Evolutionary conservation across 1,284 basidiomycete genomes (phyloP).

Genomic region (Tilletia setariae): DNA sequence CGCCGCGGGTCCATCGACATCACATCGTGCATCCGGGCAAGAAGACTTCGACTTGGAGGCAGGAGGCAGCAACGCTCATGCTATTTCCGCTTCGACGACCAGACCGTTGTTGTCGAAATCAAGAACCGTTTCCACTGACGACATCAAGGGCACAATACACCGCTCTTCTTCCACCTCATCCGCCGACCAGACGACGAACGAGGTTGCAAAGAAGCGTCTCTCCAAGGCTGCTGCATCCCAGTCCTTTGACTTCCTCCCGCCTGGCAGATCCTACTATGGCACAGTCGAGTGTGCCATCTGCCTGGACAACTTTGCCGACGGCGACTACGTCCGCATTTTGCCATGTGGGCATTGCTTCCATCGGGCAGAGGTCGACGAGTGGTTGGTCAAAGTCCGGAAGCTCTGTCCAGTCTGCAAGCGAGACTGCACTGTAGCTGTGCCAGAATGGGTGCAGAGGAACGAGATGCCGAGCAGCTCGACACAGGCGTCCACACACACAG

Average conservation of each 20-base stretch:
- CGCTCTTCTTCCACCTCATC: neutral
- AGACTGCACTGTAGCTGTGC: conserved; percentile 43
- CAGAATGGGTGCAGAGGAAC: conserved; percentile 18
- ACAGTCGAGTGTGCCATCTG: conserved; percentile 52
- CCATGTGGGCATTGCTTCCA: conserved; percentile 53
- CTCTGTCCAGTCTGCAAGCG: conserved; percentile 54
- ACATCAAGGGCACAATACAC: neutral
- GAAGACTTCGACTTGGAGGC: conserved; percentile 27
- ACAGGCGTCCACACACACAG: too few species aligned
- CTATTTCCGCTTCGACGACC: conserved; percentile 19
- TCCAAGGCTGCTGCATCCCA: conserved; percentile 18
- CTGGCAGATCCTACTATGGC: conserved; percentile 40
- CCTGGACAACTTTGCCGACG: conserved; percentile 48
- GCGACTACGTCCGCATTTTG: conserved; percentile 47
- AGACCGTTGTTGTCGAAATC: neutral
- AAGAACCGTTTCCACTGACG: neutral
- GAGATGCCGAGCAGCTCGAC: conserved; percentile 2
- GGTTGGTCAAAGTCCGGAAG: conserved; percentile 48
- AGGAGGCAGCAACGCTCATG: conserved; percentile 29
- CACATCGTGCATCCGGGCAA: too few species aligned
- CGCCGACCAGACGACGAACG: conserved; percentile 17
- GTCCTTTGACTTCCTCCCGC: conserved; percentile 29
- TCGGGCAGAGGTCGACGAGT: conserved; percentile 49
- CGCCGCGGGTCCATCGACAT: conserved; percentile 10
- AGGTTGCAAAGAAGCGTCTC: neutral